Evolutionary conservation across 192 early-diverging fungal genomes (phyloP).

Genomic region (Phycomyces blakesleeanus): DNA sequence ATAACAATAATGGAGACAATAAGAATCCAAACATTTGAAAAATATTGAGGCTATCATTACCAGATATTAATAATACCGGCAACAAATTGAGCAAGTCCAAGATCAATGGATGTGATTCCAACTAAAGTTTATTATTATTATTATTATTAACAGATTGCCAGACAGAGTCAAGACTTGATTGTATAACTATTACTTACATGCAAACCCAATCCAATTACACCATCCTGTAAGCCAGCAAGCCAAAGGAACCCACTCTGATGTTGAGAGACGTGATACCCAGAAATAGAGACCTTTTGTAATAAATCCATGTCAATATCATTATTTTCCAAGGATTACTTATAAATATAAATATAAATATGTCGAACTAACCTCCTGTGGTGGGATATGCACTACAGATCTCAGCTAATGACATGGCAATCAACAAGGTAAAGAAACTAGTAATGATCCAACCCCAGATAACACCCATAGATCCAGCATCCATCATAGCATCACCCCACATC

Average conservation of each 20-base stretch:
- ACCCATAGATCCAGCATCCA: conserved; percentile 44
- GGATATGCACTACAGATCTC: conserved; percentile 50
- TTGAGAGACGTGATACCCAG: conserved; percentile 43
- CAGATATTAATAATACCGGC: conserved; percentile 33
- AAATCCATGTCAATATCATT: not conserved
- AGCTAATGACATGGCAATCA: conserved; percentile 39
- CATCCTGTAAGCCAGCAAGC: conserved; percentile 52
- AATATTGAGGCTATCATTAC: conserved; percentile 25
- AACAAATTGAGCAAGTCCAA: conserved; percentile 46
- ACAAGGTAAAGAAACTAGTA: conserved; percentile 43
- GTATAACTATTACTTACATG: not conserved
- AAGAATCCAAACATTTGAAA: too few species aligned
- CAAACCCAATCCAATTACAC: conserved; percentile 45
- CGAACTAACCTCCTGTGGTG: conserved; percentile 35
- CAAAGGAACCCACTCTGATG: conserved; percentile 42
- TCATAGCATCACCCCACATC: conserved; percentile 43
- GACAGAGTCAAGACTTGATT: not conserved
- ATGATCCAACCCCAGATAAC: conserved; percentile 46
- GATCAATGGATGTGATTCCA: conserved; percentile 45
- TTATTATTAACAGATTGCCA: not conserved
- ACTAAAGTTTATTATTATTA: conserved; percentile 28
- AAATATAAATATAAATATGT: too few species aligned
- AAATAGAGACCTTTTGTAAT: conserved; percentile 30
- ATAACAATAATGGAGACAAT: too few species aligned
- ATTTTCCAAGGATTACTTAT: not conserved